Evolutionary conservation across 306 rosid species (phyloP), one percentile per base, ranked within the genome.

Genomic region (Citrullus amarus): DNA sequence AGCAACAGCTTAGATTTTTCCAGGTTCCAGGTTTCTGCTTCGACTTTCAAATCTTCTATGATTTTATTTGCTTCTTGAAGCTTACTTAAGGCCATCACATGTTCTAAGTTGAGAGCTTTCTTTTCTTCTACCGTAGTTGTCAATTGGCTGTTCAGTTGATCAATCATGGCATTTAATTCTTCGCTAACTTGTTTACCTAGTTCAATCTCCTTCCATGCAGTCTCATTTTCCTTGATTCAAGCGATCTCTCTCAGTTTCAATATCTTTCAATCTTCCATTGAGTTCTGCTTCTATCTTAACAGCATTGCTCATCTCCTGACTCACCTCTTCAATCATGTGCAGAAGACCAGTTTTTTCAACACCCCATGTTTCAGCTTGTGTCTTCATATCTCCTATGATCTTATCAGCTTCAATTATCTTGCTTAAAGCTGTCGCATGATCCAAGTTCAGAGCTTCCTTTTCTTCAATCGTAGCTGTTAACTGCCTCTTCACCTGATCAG

Each of bases 121-220:
- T 90, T 93, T 74, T 90, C 97, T 76, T 86, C 89, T 58, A 75
- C 79, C 15, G 76, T 48, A 65, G 77, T 72, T 85, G 68, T 83
- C 76, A 89, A 81, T 75, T 82, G 77, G 80, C 66, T 80, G 82
- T 54, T 87, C 66, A 76, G 78, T 76, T 63, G 84, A 48, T 72
- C 60, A 28, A 30, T 41, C 60, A 28, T 48, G 60, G 16, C 60
- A 30, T 50, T 25, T 50, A 30, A 72, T 28, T 72, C 60, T 72
- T 50, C 44, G 50, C 25, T 72, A 14, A 72, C 55, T 15, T 30
- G 86, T 84, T 84, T 87, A 67, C 84, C 88, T 87, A 82, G 90
- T 6, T 83, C 90, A 85, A 81, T 86, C 85, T 46, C 87, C 65
- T 71, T 78, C 41, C 78, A 65, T 36, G 86, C 75, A 11, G 50